These are phyloP conservation scores for Dalbergia oliveri DNA, from an alignment of 306 rosid genomes.

Conservation along the genomic window DNA sequence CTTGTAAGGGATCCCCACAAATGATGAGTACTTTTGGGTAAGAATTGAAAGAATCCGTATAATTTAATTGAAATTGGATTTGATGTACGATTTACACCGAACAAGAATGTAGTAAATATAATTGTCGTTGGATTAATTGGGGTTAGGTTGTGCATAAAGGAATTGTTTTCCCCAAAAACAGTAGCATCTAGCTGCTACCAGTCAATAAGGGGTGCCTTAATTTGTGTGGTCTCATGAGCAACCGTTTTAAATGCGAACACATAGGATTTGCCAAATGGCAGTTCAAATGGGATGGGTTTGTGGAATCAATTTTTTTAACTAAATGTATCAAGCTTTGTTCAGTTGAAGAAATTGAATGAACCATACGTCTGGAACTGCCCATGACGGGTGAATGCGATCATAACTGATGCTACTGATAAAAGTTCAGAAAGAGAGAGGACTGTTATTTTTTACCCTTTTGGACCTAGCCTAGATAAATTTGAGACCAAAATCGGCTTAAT, in stretches of 20 bases:
- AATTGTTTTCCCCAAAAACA: neutral
- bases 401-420: neutral
- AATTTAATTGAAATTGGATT: neutral
- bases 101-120: neutral
- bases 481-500: no score
- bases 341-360: neutral
- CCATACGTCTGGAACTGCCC: neutral
- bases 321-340: neutral
- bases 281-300: neutral
- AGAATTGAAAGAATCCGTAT: constrained; percentile 3
- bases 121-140: constrained; percentile 1
- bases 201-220: constrained; percentile 9
- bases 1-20: neutral
- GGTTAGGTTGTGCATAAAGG: neutral
- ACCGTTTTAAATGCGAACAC: neutral
- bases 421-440: neutral
- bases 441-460: neutral
- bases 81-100: constrained; percentile 15
- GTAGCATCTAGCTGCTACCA: constrained; percentile 19
- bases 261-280: neutral
- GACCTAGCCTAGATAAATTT: neutral
- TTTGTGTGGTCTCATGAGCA: neutral
- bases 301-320: neutral
- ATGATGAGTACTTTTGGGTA: constrained; percentile 2
- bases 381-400: constrained; percentile 1